Evolutionary conservation across 23 red algal genomes (phyloP), one percentile per base, ranked within the genome.

Genomic region (Gracilaria domingensis): DNA sequence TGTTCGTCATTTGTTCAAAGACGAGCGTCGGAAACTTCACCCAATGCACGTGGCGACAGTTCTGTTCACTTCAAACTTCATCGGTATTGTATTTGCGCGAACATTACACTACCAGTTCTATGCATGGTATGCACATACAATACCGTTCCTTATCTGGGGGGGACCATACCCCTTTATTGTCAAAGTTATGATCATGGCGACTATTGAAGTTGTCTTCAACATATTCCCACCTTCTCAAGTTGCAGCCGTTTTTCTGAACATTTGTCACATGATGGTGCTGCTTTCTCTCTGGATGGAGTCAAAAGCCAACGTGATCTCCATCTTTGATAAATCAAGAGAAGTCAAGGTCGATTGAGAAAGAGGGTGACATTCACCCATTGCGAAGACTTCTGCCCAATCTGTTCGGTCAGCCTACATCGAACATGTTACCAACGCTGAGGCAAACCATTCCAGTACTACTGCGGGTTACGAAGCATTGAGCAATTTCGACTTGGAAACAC

Each of bases 81-180:
- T 98, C 24, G 96, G 96, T 25, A 59, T 98, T 8, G 93, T 77
- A 21, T 95, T 93, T 80, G 93, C 92, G 0, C 83, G 96, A 35
- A 93, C 90, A 25, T 84, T 98, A 11, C 96, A 98, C 91, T 98
- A 98, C 82, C 96, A 98, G 82, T 98, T 98, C 35, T 95, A 95
- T 33, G 66, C 89, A 29, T 98, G 96, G 96, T 93, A 93, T 82
- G 95, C 82, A 29, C 95, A 97, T 81, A 77, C 74, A 55, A 51
- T 97, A 49, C 91, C 95, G 23, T 90, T 84, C 37, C 90, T 97
- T 51, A 47, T 92, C 2, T 74, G 79, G 29, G 35, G 39, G 26
- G 80, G 65, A 45, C 75, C 58, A 26, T 62, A 85, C 44, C n/a
- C 75, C 8, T 28, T 20, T 24, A 25, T 77, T 3, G 49, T 34